phyloP scores from a whole-genome alignment of 2,329 filamentous ascomycete genomes.

The Colletotrichum sp. region DNA sequence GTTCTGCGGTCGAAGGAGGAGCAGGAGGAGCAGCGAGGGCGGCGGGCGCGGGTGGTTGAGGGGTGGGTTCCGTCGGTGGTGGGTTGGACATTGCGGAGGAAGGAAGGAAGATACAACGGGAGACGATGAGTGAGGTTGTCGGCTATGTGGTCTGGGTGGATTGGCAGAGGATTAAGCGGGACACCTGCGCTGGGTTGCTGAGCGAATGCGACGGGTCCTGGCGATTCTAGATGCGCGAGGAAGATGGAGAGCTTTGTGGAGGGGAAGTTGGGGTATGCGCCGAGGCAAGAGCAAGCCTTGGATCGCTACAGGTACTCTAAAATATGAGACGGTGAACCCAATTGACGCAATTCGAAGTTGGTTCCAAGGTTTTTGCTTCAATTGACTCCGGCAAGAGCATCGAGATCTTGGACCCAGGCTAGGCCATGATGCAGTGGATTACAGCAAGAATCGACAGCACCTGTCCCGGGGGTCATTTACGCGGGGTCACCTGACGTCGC shows the following conservation, averaged over 20 bases:
- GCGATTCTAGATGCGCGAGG: neutral
- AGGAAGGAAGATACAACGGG: neutral
- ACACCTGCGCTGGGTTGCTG: neutral
- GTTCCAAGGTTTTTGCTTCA: neutral
- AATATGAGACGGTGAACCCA: neutral
- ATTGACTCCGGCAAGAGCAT: neutral
- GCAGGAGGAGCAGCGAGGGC: constrained; percentile 22
- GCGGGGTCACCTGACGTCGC: constrained; percentile 45
- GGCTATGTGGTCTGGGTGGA: neutral
- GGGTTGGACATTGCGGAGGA: constrained; percentile 13
- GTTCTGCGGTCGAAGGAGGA: neutral
- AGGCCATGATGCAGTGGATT: neutral
- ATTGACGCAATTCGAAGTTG: neutral
- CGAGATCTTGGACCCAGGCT: neutral
- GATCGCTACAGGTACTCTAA: neutral
- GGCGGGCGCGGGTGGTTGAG: constrained; percentile 15
- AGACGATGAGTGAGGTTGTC: neutral
- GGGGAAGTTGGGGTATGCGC: neutral
- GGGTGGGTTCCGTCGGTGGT: neutral
- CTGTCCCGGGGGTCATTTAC: neutral
- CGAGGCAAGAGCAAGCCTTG: neutral
- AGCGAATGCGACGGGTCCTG: neutral
- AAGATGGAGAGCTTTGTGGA: neutral
- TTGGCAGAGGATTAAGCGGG: neutral
- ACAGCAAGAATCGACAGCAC: neutral